Conservation (phyloP, 208 protist species). For the Trichomonas gallinae region DNA sequence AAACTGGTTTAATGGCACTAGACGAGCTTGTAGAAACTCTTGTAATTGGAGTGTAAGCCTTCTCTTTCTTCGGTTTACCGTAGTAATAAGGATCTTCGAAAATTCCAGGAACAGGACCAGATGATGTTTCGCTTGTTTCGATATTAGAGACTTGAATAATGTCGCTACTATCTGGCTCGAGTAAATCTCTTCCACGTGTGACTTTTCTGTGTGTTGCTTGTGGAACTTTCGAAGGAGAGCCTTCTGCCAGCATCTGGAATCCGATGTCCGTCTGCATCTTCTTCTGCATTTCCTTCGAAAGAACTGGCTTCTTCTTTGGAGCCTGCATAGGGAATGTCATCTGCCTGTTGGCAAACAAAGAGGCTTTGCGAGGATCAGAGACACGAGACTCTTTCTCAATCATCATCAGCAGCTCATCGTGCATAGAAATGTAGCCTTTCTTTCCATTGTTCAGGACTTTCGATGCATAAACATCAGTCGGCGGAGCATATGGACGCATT, state of each 20-base stretch:
- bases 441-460: not conserved
- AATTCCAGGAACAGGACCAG: not conserved
- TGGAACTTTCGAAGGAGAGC: not conserved
- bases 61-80: not conserved
- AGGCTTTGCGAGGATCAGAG: not conserved
- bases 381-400: not conserved
- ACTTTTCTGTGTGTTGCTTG: not conserved
- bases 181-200: not conserved
- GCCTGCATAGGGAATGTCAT: not conserved
- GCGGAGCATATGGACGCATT: not conserved
- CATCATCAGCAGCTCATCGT: not conserved
- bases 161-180: not conserved
- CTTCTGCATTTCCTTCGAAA: not conserved
- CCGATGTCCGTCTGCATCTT: not conserved
- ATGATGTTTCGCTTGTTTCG: not conserved
- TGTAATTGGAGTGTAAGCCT: not conserved
- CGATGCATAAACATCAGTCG: not conserved
- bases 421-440: not conserved
- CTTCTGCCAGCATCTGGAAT: not conserved
- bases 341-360: not conserved
- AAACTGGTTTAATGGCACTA: not conserved
- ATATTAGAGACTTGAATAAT: not conserved
- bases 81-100: not conserved
- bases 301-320: not conserved
- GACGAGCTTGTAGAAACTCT: not conserved